Conservation (phyloP, 1,139 yeast species). For the Blastobotrys serpentis region DNA sequence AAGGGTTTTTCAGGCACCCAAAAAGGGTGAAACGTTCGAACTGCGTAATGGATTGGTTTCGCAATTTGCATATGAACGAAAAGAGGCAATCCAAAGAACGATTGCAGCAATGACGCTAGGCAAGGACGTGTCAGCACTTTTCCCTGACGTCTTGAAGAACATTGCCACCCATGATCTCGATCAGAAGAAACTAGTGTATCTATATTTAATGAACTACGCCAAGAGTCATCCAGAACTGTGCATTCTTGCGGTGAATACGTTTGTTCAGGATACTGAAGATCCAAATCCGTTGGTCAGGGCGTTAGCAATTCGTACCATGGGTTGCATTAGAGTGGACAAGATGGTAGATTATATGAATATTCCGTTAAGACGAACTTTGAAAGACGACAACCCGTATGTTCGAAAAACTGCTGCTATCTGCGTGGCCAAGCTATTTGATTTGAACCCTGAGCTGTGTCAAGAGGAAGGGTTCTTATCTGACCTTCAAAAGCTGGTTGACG, state of each 20-base stretch:
- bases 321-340: constrained; percentile 92
- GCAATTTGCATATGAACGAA: constrained; percentile 83
- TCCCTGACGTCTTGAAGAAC: constrained; percentile 94
- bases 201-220: constrained; percentile 96
- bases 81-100: constrained; percentile 94
- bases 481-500: constrained; percentile 69
- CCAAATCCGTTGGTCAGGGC: constrained; percentile 96
- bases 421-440: constrained; percentile 91
- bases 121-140: constrained; percentile 92
- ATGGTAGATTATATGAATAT: constrained; percentile 94
- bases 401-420: constrained; percentile 97
- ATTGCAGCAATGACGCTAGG: constrained; percentile 99
- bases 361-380: constrained; percentile 79
- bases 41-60: constrained; percentile 87
- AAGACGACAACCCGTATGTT: constrained; percentile 95
- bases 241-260: constrained; percentile 94
- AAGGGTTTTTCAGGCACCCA: constrained; percentile 57
- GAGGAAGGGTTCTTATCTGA: constrained; percentile 83
- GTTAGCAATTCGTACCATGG: constrained; percentile 97
- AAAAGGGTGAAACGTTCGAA: constrained; percentile 79
- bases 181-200: constrained; percentile 92
- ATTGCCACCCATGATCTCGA: constrained; percentile 96
- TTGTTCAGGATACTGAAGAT: constrained; percentile 91
- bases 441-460: constrained; percentile 74
- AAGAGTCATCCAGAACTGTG: constrained; percentile 94